A percentile compares a stretch with the other conserved stretches of the same genome.
These are phyloP conservation scores for Naumovozyma baii DNA, from an alignment of 805 yeast species.

Conservation along the genomic window DNA sequence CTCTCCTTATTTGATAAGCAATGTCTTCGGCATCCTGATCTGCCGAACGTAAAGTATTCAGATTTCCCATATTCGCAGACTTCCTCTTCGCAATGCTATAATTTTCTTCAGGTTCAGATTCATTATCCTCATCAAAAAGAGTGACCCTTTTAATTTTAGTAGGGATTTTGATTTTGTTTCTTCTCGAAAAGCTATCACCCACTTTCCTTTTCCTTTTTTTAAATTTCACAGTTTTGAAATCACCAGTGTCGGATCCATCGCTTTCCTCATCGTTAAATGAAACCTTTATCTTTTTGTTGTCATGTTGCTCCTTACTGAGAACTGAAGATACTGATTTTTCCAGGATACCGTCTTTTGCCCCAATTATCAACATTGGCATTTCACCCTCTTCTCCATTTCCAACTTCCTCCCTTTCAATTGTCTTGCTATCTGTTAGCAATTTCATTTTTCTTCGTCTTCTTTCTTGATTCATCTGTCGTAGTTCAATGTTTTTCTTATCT, in stretches of 20 bases:
- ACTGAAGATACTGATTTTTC: neutral
- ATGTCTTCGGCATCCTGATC: constrained; percentile 20
- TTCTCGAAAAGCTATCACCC: constrained; percentile 16
- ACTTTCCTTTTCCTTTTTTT: constrained; percentile 33
- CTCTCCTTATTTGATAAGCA: constrained; percentile 32
- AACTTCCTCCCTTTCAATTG: constrained; percentile 14
- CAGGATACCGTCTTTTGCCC: constrained; percentile 7
- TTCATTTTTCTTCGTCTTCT: constrained; percentile 22
- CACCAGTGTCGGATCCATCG: constrained; percentile 24
- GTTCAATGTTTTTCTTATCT: constrained; percentile 27
- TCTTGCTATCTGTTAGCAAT: constrained; percentile 16
- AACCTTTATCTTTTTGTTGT: constrained; percentile 18
- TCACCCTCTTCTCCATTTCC: constrained; percentile 16
- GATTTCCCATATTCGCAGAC: constrained; percentile 11
- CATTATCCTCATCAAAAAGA: constrained; percentile 26
- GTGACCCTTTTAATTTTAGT: constrained; percentile 29
- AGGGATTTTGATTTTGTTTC: constrained; percentile 27
- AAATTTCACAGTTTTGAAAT: constrained; percentile 33
- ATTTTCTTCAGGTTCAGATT: constrained; percentile 2
- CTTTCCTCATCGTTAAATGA: constrained; percentile 14
- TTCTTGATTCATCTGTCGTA: constrained; percentile 28
- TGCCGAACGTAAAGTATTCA: constrained; percentile 23
- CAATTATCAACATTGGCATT: constrained; percentile 12
- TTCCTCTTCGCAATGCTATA: constrained; percentile 19
- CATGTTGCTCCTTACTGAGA: neutral